phyloP scores from a whole-genome alignment of 345 rosid genomes.

The Eucalyptus marginata region DNA sequence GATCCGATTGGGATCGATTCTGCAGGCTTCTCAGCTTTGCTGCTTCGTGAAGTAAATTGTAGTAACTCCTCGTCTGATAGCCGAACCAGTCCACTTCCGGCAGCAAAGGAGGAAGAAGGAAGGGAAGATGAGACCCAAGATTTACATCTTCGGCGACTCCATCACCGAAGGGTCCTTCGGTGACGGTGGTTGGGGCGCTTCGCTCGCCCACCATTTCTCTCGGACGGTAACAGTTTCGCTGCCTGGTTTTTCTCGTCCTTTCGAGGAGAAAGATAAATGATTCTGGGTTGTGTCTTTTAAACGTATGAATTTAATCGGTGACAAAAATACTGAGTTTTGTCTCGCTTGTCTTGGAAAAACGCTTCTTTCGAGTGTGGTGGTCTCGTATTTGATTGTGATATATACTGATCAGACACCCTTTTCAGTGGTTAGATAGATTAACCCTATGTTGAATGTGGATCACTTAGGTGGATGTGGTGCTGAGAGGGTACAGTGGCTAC shows the following conservation, averaged over 20 bases:
- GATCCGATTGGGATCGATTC: not conserved
- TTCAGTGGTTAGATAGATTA: not conserved
- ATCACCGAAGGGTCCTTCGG: constrained; percentile 73
- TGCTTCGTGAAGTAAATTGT: not conserved
- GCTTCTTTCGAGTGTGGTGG: not conserved
- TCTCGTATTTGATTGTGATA: not conserved
- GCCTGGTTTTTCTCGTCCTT: not conserved
- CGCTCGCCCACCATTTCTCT: constrained; percentile 62
- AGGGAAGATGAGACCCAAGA: constrained; percentile 47
- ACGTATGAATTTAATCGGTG: not conserved
- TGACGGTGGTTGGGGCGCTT: constrained; percentile 78
- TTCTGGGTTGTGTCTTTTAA: not conserved
- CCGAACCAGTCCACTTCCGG: not conserved
- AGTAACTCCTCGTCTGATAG: not conserved
- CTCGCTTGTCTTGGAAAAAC: not conserved
- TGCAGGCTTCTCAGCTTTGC: not conserved
- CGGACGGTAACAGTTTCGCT: constrained; percentile 41
- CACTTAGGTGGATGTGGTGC: constrained; percentile 47
- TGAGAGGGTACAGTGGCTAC: constrained; percentile 79
- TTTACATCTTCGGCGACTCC: constrained; percentile 82
- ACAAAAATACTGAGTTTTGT: not conserved
- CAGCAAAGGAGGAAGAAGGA: not conserved
- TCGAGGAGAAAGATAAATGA: not conserved
- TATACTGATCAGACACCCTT: not conserved
- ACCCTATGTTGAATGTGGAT: not conserved